These are phyloP conservation scores for Beauveria sp. DNA, from an alignment of 2,329 filamentous ascomycete genomes.

Conservation along the genomic window DNA sequence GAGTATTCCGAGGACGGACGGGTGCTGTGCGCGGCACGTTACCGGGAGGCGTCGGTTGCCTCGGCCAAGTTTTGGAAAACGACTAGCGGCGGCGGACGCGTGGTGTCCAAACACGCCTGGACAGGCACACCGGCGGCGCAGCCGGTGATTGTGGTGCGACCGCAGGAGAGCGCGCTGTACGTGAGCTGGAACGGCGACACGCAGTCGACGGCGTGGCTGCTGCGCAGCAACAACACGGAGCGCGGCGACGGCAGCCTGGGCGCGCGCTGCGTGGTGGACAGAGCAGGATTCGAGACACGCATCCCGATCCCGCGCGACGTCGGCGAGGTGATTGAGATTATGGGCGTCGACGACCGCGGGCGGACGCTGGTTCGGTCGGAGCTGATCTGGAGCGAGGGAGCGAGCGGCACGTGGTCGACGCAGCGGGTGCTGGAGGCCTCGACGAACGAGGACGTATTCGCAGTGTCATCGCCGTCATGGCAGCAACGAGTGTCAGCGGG, in stretches of 20 bases:
- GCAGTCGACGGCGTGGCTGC: conserved; percentile 38
- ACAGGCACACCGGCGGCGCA: conserved; percentile 29
- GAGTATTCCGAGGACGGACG: conserved; percentile 36
- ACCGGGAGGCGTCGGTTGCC: background rate
- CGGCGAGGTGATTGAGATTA: conserved; percentile 16
- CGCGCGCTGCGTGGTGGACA: conserved; percentile 3
- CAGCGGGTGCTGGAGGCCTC: background rate
- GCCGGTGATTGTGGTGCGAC: conserved; percentile 24
- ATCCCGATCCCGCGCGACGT: conserved; percentile 14
- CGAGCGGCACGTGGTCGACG: background rate
- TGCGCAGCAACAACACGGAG: conserved; percentile 13
- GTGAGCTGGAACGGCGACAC: conserved; percentile 49
- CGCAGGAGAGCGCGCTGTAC: conserved; percentile 26
- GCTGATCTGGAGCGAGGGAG: conserved; percentile 4
- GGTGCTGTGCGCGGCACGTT: conserved; percentile 40
- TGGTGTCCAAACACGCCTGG: conserved; percentile 45
- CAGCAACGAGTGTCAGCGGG: background rate
- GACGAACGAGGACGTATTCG: background rate
- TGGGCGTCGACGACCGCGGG: conserved; percentile 14
- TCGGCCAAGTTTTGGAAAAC: background rate
- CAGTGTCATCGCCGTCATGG: background rate
- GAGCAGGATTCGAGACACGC: conserved; percentile 17
- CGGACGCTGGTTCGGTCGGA: conserved; percentile 18
- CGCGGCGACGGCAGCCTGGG: conserved; percentile 11
- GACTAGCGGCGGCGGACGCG: conserved; percentile 24